Percentiles rank a stretch among this genome's conserved stretches.
These are phyloP conservation scores for Blastocystis sp. DNA, from an alignment of 352 stramenopile genomes.

Conservation along the genomic window DNA sequence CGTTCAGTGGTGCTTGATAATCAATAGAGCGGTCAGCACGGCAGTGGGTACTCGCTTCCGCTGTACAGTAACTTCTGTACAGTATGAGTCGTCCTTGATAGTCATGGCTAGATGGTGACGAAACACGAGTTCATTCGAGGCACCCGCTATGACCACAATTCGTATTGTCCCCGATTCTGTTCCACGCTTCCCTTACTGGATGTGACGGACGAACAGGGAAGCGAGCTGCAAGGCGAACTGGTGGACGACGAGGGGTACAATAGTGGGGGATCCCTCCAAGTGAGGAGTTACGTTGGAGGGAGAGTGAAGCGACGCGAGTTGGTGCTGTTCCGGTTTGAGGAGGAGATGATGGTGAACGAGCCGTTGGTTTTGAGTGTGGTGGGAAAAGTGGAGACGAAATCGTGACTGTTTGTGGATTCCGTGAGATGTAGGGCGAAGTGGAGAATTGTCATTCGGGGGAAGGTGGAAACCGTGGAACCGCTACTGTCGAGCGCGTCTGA, in stretches of 20 bases:
- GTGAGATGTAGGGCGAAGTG: slow-evolving; percentile 3
- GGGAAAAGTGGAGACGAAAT: not conserved
- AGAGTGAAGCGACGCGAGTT: slow-evolving; percentile 5
- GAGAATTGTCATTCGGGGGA: not conserved
- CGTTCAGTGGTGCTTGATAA: not conserved
- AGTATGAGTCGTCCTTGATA: not conserved
- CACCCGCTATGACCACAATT: not conserved
- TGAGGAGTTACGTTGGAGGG: slow-evolving; percentile 16
- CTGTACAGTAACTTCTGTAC: slow-evolving; percentile 11
- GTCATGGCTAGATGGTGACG: not conserved
- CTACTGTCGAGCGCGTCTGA: not conserved
- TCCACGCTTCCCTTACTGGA: slow-evolving; percentile 21
- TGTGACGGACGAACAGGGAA: slow-evolving; percentile 1
- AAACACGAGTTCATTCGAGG: slow-evolving; percentile 15
- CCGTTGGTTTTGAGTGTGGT: slow-evolving; percentile 29
- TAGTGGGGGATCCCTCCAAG: not conserved
- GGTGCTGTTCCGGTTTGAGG: slow-evolving; percentile 18
- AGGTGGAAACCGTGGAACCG: slow-evolving; percentile 3
- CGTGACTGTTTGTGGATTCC: not conserved
- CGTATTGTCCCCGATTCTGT: slow-evolving; percentile 23
- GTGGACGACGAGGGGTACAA: slow-evolving; percentile 16
- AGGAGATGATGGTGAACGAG: not conserved
- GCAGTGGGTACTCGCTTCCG: not conserved
- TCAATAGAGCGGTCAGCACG: slow-evolving; percentile 24
- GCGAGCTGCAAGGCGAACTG: slow-evolving; percentile 23